These are phyloP conservation scores for Salvia splendens DNA, from an alignment of 257 asterid species.

Conservation along the genomic window DNA sequence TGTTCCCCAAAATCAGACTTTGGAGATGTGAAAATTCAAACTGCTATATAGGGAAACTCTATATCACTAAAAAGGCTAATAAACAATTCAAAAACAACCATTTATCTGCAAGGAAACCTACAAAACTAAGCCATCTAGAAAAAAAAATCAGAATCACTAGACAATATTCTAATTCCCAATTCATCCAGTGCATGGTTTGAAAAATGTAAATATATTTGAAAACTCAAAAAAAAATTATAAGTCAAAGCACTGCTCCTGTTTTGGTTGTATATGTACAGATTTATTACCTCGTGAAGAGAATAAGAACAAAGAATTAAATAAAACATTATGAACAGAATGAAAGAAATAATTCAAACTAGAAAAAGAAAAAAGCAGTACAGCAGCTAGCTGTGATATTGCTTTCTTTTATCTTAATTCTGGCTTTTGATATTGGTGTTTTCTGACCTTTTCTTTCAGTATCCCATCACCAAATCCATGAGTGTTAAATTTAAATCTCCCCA, in stretches of 20 bases:
- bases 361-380: conserved; percentile 37
- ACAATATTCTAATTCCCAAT: background rate
- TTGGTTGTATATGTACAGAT: conserved; percentile 43
- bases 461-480: conserved; percentile 32
- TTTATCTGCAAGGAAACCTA: conserved; percentile 26
- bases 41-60: conserved; percentile 33
- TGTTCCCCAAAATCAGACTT: conserved; percentile 31
- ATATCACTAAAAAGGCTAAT: conserved; percentile 11
- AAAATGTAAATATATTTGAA: background rate
- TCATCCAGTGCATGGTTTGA: too few relatives aligned
- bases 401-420: conserved; percentile 33
- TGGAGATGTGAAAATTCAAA: conserved; percentile 25
- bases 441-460: conserved; percentile 20
- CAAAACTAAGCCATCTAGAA: background rate
- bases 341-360: conserved; percentile 36
- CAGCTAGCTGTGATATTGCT: conserved; percentile 34
- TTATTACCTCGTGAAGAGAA: conserved; percentile 63
- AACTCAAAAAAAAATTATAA: conserved; percentile 13
- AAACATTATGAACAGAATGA: conserved; percentile 30
- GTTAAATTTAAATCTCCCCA: conserved; percentile 30
- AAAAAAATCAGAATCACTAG: background rate
- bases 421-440: conserved; percentile 29
- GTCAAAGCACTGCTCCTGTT: conserved; percentile 42
- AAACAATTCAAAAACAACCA: conserved; percentile 27
- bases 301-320: conserved; percentile 40